These are phyloP conservation scores for Colletotrichum chrysophilum DNA, from an alignment of 2,329 filamentous ascomycete species.

Conservation along the genomic window DNA sequence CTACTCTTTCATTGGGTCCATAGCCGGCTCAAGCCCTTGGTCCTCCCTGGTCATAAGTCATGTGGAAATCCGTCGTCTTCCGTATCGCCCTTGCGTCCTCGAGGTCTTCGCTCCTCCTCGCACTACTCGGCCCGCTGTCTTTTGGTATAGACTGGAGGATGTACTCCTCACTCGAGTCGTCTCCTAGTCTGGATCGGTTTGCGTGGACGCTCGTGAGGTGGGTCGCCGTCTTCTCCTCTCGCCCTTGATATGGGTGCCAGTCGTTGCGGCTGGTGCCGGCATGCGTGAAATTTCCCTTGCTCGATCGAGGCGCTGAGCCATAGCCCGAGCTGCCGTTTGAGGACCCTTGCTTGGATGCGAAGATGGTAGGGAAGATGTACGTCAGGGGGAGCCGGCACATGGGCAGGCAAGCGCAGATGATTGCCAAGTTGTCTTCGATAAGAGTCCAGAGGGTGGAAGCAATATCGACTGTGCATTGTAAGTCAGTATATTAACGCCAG, in stretches of 20 bases:
- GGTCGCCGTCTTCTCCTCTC: constrained; percentile 30
- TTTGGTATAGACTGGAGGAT: constrained; percentile 31
- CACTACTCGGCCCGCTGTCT: not conserved
- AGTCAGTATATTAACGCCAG: constrained; percentile 22
- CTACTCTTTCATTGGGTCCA: not conserved
- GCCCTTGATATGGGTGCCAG: constrained; percentile 38
- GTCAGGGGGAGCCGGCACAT: constrained; percentile 41
- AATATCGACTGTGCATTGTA: constrained; percentile 24
- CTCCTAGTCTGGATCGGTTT: constrained; percentile 4
- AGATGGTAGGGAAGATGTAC: constrained; percentile 38
- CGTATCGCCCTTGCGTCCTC: constrained; percentile 32
- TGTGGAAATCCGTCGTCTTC: constrained; percentile 40
- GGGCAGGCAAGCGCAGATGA: constrained; percentile 29
- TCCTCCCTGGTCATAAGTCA: constrained; percentile 33
- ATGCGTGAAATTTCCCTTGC: constrained; percentile 9
- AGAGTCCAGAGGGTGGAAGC: constrained; percentile 29
- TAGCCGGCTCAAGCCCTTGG: not conserved
- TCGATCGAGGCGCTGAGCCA: not conserved
- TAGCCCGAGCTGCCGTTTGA: constrained; percentile 13
- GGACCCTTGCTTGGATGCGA: constrained; percentile 24
- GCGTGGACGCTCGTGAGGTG: constrained; percentile 30
- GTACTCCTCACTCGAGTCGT: constrained; percentile 39
- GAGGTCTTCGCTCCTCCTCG: not conserved
- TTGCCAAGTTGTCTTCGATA: constrained; percentile 26
- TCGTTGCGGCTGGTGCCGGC: constrained; percentile 27